Conservation (phyloP, 2,329 filamentous ascomycete species). For the Nannizzia gypsea region DNA sequence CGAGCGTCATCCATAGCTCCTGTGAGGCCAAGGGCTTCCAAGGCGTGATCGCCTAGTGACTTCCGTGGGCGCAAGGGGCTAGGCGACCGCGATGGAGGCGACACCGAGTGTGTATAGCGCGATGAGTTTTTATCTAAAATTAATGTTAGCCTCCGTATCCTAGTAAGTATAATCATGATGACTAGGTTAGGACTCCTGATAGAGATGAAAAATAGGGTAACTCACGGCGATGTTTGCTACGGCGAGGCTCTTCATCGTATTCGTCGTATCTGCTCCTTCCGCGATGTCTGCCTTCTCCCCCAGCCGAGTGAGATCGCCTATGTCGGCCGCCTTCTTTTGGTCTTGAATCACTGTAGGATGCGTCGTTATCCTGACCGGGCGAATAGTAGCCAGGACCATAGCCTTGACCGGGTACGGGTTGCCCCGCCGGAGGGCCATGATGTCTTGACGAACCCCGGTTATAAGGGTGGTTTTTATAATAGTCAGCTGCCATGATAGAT, state of each 20-base stretch:
- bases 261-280: slow-evolving; percentile 23
- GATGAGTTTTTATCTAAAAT: slow-evolving; percentile 19
- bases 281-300: not conserved
- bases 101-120: slow-evolving; percentile 19
- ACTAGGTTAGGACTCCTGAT: not conserved
- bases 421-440: not conserved
- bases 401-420: not conserved
- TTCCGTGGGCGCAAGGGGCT: slow-evolving; percentile 27
- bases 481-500: not conserved
- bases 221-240: not conserved
- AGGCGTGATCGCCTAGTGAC: slow-evolving; percentile 38
- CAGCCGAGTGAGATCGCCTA: slow-evolving; percentile 1
- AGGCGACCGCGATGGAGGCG: slow-evolving; percentile 30
- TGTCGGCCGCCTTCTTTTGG: not conserved
- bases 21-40: slow-evolving; percentile 49
- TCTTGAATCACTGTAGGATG: not conserved
- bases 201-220: not conserved
- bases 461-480: slow-evolving; percentile 1
- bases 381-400: not conserved
- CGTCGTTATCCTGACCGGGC: not conserved
- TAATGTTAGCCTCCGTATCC: not conserved
- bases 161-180: not conserved
- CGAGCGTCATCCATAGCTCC: slow-evolving; percentile 41
- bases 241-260: slow-evolving; percentile 26
- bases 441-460: not conserved